Evolutionary conservation across 208 protist species (phyloP).

Genomic region (Acanthamoeba culbertsoni): DNA sequence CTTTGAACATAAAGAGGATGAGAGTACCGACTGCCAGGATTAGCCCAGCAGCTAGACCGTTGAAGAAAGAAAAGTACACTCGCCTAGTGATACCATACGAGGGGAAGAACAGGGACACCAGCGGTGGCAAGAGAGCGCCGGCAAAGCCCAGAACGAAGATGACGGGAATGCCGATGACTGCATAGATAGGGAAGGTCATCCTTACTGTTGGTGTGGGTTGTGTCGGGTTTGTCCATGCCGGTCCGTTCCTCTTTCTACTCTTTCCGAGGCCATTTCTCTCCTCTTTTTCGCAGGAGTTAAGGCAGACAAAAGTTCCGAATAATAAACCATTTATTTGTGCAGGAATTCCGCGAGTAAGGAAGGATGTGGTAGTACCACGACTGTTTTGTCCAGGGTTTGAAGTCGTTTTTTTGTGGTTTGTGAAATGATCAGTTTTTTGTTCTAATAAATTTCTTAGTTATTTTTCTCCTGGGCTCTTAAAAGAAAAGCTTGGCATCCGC

Average conservation of each 20-base stretch:
- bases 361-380: too few species aligned
- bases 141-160: slow-evolving; percentile 27
- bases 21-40: slow-evolving; percentile 7
- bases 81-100: background rate
- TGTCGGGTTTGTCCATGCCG: background rate
- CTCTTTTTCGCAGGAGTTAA: too few species aligned
- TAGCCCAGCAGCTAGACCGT: slow-evolving; percentile 1
- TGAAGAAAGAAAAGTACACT: slow-evolving; percentile 54
- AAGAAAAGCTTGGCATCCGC: too few species aligned
- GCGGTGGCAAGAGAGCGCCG: background rate
- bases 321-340: too few species aligned
- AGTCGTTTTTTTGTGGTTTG: too few species aligned
- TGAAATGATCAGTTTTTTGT: too few species aligned
- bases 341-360: too few species aligned
- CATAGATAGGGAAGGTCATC: slow-evolving; percentile 1
- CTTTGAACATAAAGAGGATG: background rate
- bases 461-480: too few species aligned
- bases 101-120: background rate
- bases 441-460: too few species aligned
- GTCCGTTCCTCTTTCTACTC: background rate
- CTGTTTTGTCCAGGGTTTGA: too few species aligned
- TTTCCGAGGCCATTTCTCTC: background rate
- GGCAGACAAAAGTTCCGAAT: too few species aligned
- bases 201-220: background rate
- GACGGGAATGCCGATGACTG: slow-evolving; percentile 9